Evolutionary conservation across 768 basidiomycete species (phyloP).

Genomic region (Tulasnella sp.): DNA sequence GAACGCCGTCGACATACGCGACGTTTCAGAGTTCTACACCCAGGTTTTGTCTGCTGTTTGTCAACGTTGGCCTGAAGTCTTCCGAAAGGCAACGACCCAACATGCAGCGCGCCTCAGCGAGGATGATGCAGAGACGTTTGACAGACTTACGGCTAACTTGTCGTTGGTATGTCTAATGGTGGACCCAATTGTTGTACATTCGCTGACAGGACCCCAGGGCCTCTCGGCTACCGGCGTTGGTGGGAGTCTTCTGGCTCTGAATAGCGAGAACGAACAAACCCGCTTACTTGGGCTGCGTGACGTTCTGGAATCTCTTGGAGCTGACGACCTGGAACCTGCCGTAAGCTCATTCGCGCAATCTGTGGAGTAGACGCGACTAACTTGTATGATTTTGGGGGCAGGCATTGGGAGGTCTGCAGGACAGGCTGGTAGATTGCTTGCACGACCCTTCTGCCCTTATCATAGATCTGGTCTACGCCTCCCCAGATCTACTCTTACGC

Average conservation of each 20-base stretch:
- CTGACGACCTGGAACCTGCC: not conserved
- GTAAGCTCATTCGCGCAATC: not conserved
- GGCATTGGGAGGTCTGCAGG: not conserved
- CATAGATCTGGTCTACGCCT: not conserved
- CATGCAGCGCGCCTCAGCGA: not conserved
- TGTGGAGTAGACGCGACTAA: too few relatives aligned
- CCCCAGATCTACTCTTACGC: not conserved
- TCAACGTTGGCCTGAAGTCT: not conserved
- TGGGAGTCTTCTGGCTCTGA: not conserved
- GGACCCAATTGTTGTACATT: too few relatives aligned
- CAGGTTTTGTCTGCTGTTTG: too few relatives aligned
- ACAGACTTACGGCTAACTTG: not conserved
- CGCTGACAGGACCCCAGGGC: not conserved
- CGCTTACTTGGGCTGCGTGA: not conserved
- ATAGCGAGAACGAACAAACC: constrained; percentile 9
- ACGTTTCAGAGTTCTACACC: constrained; percentile 30
- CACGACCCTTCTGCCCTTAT: not conserved
- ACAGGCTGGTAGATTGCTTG: not conserved
- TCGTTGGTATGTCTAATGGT: not conserved
- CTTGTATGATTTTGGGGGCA: not conserved
- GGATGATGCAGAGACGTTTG: not conserved
- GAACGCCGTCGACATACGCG: too few relatives aligned
- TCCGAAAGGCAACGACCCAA: not conserved
- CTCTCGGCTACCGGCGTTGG: not conserved
- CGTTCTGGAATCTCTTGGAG: not conserved